A percentile compares a stretch with the other conserved stretches of the same genome.
Conservation (phyloP, 129 eudicot species). For the Deinandra increscens region DNA sequence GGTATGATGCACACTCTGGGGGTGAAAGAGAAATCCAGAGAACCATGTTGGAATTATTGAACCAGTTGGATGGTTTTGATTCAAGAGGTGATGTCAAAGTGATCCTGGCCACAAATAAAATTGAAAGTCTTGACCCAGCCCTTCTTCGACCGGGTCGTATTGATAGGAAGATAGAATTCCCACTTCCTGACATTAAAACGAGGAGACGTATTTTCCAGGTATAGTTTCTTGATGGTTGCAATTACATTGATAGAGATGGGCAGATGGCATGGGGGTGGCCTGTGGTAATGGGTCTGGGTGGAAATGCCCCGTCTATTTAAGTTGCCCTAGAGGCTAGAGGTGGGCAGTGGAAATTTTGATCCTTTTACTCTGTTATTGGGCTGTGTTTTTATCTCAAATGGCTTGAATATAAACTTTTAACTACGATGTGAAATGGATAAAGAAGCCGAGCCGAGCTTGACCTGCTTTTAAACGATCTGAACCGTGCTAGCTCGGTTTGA, state of each 20-base stretch:
- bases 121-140: slow-evolving; percentile 93
- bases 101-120: slow-evolving; percentile 86
- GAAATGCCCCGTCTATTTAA: not conserved
- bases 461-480: not conserved
- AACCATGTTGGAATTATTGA: slow-evolving; percentile 89
- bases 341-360: not conserved
- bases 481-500: too few species aligned
- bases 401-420: not conserved
- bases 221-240: not conserved
- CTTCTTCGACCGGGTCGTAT: slow-evolving; percentile 93
- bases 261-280: not conserved
- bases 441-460: too few species aligned
- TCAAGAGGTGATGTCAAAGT: slow-evolving; percentile 96
- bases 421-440: not conserved
- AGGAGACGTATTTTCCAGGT: slow-evolving; percentile 86
- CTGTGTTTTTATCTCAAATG: not conserved
- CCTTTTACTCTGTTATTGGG: not conserved
- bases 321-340: not conserved
- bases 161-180: slow-evolving; percentile 91
- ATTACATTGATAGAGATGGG: not conserved
- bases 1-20: slow-evolving; percentile 96
- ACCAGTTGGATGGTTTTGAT: slow-evolving; percentile 97
- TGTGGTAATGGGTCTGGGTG: not conserved
- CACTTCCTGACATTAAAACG: slow-evolving; percentile 92
- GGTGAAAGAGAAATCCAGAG: slow-evolving; percentile 98